phyloP scores from a whole-genome alignment of 306 rosid species.

The cucumber (Cucumis sativus) region Cucumber_9930_V3 NC_026660.2:5514501-5515000 shows the following conservation, averaged over 20 bases:
- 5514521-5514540: neutral
- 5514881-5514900: neutral
- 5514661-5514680: neutral
- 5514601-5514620: neutral
- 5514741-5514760: neutral
- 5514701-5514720: neutral
- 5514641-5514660: neutral
- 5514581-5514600: constrained; percentile 7
- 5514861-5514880: neutral
- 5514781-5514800: neutral
- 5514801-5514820: neutral
- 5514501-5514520: constrained; percentile 14
- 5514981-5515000: neutral
- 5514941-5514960: neutral
- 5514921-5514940: neutral
- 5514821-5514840: neutral
- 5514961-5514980: neutral
- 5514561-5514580: constrained; percentile 16
- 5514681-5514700: neutral
- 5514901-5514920: neutral
- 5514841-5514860: neutral
- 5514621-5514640: neutral
- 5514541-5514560: neutral
- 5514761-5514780: neutral
- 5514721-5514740: neutral